Conservation (phyloP, 139 green algal species). For the Haematococcus sp. region DNA sequence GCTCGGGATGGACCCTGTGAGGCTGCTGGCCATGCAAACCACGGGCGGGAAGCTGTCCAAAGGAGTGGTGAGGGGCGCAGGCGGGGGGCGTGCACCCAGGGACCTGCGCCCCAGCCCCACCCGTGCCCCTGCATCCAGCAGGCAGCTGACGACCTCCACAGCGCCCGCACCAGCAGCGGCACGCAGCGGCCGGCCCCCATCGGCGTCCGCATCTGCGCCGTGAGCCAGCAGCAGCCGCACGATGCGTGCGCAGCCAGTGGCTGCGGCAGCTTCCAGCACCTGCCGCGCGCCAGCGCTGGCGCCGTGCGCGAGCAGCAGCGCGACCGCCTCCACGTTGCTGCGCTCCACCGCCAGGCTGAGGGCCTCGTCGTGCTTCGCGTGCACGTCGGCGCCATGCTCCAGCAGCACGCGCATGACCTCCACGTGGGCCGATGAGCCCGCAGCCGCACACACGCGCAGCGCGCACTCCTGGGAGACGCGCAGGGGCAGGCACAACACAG, state of each 20-base stretch:
- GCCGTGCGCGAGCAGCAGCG: constrained; percentile 4
- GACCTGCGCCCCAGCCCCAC: not conserved
- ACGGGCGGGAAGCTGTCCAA: too few relatives aligned
- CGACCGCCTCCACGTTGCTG: constrained; percentile 9
- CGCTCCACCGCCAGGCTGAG: constrained; percentile 13
- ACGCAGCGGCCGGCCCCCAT: not conserved
- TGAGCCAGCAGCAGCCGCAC: constrained; percentile 3
- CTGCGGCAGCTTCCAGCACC: constrained; percentile 1
- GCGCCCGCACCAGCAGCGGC: not conserved
- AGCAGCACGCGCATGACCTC: not conserved
- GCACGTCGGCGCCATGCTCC: constrained; percentile 5
- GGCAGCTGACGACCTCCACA: not conserved
- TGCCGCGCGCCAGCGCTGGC: constrained; percentile 1
- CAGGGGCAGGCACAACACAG: too few relatives aligned
- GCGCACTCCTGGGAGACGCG: too few relatives aligned
- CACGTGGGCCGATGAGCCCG: not conserved
- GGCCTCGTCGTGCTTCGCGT: constrained; percentile 3
- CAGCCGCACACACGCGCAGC: not conserved
- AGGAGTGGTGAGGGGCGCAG: too few relatives aligned
- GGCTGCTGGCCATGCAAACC: too few relatives aligned
- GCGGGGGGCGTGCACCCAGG: not conserved
- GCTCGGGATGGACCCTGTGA: too few relatives aligned
- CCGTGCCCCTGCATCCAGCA: constrained; percentile 8
- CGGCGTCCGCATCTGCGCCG: not conserved
- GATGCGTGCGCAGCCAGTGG: not conserved